These are phyloP conservation scores for Eucalyptus brandiana DNA, from an alignment of 345 rosid genomes.

Conservation along the genomic window DNA sequence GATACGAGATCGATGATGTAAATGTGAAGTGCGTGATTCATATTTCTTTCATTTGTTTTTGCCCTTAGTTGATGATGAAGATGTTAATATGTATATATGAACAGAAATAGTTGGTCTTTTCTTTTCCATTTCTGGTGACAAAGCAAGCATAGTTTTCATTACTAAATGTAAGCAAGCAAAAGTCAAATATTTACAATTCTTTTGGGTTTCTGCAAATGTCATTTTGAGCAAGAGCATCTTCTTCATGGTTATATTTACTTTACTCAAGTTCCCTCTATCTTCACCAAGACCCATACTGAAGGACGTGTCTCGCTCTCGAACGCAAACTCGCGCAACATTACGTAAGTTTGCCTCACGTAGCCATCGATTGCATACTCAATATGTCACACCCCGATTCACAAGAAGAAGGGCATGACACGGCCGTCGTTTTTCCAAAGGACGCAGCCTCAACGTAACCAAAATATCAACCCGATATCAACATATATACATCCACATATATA, in stretches of 20 bases:
- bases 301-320: neutral
- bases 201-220: neutral
- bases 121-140: neutral
- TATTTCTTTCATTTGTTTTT: neutral
- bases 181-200: neutral
- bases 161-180: neutral
- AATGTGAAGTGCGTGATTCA: neutral
- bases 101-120: neutral
- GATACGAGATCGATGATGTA: neutral
- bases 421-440: too few species aligned
- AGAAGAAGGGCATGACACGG: too few species aligned
- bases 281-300: neutral
- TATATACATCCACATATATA: too few species aligned
- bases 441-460: too few species aligned
- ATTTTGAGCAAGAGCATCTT: neutral
- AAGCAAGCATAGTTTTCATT: neutral
- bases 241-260: neutral
- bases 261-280: neutral
- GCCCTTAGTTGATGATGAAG: neutral
- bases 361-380: neutral
- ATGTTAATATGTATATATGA: neutral
- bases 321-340: neutral
- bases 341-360: neutral
- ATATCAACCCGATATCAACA: too few species aligned
- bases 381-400: too few species aligned